phyloP scores from a whole-genome alignment of 768 basidiomycete species.

The Hysterangium stoloniferum region DNA sequence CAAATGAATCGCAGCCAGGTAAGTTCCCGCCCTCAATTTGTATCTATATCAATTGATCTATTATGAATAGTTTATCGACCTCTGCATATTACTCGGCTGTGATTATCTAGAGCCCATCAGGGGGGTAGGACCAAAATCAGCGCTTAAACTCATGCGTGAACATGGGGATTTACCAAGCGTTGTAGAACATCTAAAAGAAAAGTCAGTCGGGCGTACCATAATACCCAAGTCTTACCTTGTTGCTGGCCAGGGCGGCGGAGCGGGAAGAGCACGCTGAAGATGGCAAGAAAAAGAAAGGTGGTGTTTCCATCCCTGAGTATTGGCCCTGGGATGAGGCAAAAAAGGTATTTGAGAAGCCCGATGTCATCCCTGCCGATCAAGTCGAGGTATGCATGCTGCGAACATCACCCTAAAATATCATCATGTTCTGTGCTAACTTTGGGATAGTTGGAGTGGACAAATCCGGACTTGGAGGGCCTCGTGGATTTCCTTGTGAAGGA shows the following conservation, averaged over 20 bases:
- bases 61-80: slow-evolving; percentile 76
- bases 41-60: not conserved
- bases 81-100: slow-evolving; percentile 94
- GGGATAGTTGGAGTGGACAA: slow-evolving; percentile 83
- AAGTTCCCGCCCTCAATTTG: slow-evolving; percentile 5
- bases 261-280: slow-evolving; percentile 35
- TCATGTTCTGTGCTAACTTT: not conserved
- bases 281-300: slow-evolving; percentile 69
- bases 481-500: slow-evolving; percentile 89
- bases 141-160: slow-evolving; percentile 86
- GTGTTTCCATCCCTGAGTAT: slow-evolving; percentile 77
- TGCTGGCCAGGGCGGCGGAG: slow-evolving; percentile 27
- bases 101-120: slow-evolving; percentile 99
- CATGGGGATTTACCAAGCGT: slow-evolving; percentile 64
- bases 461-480: slow-evolving; percentile 87
- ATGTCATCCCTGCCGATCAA: slow-evolving; percentile 79
- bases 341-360: slow-evolving; percentile 80
- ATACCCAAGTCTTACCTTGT: slow-evolving; percentile 10
- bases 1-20: slow-evolving; percentile 91
- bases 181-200: slow-evolving; percentile 70
- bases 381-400: slow-evolving; percentile 54
- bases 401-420: not conserved
- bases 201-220: slow-evolving; percentile 43
- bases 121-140: slow-evolving; percentile 92
- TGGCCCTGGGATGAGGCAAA: slow-evolving; percentile 98